Evolutionary conservation across 345 rosid species (phyloP), one percentile per base, ranked within the genome.

Genomic region (Psidium guajava): DNA sequence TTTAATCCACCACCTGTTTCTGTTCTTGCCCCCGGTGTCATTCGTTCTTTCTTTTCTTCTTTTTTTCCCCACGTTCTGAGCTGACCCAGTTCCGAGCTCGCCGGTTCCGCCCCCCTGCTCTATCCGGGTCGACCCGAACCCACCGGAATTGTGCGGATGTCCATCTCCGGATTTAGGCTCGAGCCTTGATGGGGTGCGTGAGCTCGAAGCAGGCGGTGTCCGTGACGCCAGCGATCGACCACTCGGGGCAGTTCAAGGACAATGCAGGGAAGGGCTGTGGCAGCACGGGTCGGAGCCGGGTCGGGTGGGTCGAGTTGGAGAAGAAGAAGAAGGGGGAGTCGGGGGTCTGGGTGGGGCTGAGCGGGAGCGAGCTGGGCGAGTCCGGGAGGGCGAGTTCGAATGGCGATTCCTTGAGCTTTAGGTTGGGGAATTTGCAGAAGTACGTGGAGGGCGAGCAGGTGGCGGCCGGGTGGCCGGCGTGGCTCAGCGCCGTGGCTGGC

Each of bases 401-500:
- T 51, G 92, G 93, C 59, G 98, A 95, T 55, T 95, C 98, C 54
- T 14, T 93, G 92, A 97, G 98, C 86, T 94, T 93, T 81, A 90
- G 98, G 83, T 85, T 97, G 74, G 91, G 98, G 88, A 94, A 93
- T 87, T 82, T 97, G 85, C 93, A 90, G 1, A 94, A 89, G 93
- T 97, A 94, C 83, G 82, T 94, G 49, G 98, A 96, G 86, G 94
- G 96, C 8, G 98, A 97, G 88, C 98, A 97, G 82, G 96, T 95
- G 85, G 98, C 99, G n/a, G 99, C 98, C 4, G 99, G 99, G 3
- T 97, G 99, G 99, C 99, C 99, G 6, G 98, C 95, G 54, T 97
- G 99, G 99, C 93, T 97, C 28, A 94, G 94, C 83, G 96, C 96
- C 87, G 99, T 95, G 61, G 99, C 98, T 82, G 96, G 93, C 54